Conservation (phyloP, 2,329 filamentous ascomycete species). For the Fusarium sacchari region DNA sequence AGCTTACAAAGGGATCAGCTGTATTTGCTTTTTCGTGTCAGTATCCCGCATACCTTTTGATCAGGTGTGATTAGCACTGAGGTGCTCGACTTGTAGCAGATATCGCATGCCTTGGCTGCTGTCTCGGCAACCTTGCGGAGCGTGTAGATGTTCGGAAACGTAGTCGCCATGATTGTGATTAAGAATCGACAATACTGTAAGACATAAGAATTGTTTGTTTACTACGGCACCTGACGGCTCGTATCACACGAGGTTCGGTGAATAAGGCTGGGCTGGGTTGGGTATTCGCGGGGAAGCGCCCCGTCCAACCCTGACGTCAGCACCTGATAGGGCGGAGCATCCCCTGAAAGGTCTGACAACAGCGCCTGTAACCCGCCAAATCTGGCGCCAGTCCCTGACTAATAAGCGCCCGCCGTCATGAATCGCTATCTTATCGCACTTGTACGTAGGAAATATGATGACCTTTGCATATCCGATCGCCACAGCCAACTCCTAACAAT, state of each 20-base stretch:
- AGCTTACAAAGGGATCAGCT: conserved; percentile 12
- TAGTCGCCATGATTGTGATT: conserved; percentile 52
- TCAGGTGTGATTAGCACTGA: conserved; percentile 91
- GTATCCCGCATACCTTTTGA: conserved; percentile 72
- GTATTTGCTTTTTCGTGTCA: background rate
- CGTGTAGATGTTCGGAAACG: conserved; percentile 81
- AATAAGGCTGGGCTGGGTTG: conserved; percentile 7
- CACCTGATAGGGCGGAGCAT: conserved; percentile 13
- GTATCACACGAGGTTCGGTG: conserved; percentile 6
- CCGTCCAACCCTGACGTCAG: conserved; percentile 23
- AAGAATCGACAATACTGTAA: background rate
- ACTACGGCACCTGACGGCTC: background rate
- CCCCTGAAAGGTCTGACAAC: conserved; percentile 19
- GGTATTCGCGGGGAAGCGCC: conserved; percentile 29
- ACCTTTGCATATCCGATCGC: conserved; percentile 29
- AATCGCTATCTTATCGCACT: conserved; percentile 42
- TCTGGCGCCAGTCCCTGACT: conserved; percentile 31
- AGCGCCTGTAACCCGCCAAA: conserved; percentile 28
- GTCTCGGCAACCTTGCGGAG: conserved; percentile 87
- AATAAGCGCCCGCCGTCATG: conserved; percentile 34
- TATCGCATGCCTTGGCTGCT: conserved; percentile 84
- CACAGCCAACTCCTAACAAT: conserved; percentile 26
- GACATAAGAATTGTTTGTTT: background rate
- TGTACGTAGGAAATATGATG: conserved; percentile 40
- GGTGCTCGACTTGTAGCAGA: conserved; percentile 89